Conservation (phyloP, 2,329 filamentous ascomycete genomes). For the Lizonia empirigonia region DNA sequence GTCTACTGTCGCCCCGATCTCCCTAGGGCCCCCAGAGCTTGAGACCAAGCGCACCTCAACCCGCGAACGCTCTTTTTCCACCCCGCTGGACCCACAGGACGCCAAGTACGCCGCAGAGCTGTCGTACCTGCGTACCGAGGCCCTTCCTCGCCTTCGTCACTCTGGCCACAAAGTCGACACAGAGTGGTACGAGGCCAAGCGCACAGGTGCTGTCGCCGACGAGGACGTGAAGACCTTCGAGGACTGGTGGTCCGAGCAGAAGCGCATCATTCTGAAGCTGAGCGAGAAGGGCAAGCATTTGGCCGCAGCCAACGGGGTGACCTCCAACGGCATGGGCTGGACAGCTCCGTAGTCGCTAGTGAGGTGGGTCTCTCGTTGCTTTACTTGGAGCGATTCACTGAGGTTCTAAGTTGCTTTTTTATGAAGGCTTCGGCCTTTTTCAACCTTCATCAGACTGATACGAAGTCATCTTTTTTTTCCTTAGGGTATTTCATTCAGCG, state of each 20-base stretch:
- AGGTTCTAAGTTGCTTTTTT: slow-evolving; percentile 5
- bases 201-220: slow-evolving; percentile 19
- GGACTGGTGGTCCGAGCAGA: slow-evolving; percentile 49
- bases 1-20: slow-evolving; percentile 38
- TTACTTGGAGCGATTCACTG: slow-evolving; percentile 15
- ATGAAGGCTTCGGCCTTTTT: slow-evolving; percentile 11
- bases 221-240: slow-evolving; percentile 44
- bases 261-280: slow-evolving; percentile 39
- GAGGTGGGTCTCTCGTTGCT: slow-evolving; percentile 26
- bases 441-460: slow-evolving; percentile 12
- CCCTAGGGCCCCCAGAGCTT: slow-evolving; percentile 30
- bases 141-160: slow-evolving; percentile 53
- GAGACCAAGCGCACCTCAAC: slow-evolving; percentile 21
- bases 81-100: slow-evolving; percentile 42
- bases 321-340: slow-evolving; percentile 44
- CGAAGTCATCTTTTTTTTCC: slow-evolving; percentile 1
- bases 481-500: slow-evolving; percentile 25
- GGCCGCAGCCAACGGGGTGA: slow-evolving; percentile 30
- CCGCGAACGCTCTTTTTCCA: slow-evolving; percentile 43
- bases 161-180: slow-evolving; percentile 41
- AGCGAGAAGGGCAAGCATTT: slow-evolving; percentile 40
- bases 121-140: slow-evolving; percentile 47
- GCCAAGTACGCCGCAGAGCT: slow-evolving; percentile 45
- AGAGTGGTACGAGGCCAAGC: slow-evolving; percentile 43
- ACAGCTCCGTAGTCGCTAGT: slow-evolving; percentile 42